Evolutionary conservation across 768 basidiomycete genomes (phyloP), one percentile per base, ranked within the genome.

Genomic region (Symmetrospora coprosmae): DNA sequence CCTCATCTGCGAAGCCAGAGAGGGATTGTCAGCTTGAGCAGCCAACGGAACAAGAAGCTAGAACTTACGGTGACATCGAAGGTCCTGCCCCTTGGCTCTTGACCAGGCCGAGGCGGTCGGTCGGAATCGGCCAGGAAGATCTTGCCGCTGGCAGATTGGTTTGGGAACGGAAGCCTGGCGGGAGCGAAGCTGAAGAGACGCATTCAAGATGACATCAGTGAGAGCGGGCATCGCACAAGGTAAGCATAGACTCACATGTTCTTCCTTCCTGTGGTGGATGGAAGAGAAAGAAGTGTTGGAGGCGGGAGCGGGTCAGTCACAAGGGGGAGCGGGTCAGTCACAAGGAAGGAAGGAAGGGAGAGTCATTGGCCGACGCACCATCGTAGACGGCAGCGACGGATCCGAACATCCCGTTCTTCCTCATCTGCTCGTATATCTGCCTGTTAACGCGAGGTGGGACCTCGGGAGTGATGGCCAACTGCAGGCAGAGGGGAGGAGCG

Each of bases 341-440:
- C 17, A 21, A 14, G 17, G 35, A 41, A 3, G 23, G 3, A 30
- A 27, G 17, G 4, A 33, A 41, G 19, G 23, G 19, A 25, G 31
- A 11, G 37, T 25, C 33, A 33, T 28, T n/a, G n/a, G n/a, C n/a
- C 4, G 14, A 30, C 55, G n/a, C 28, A 58, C 55, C 55, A 46
- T 58, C 55, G 30, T 58, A 58, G 2, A 58, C 55, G 8, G 55
- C 55, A 58, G 55, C 55, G 4, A 58, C 31, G 34, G 23, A 23
- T 4, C 55, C 55, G 17, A 43, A 58, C 21, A 58, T 19, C 23
- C 43, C 43, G 6, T 27, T 5, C 17, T 16, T 30, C 43, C 31
- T 39, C 55, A 58, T 58, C 8, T 23, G 21, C 13, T 39, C 28
- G 27, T 43, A 58, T 11, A 58, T 35, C 31, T 27, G 41, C n/a